Evolutionary conservation across 2,329 filamentous ascomycete genomes (phyloP).

Genomic region (Didymella segeticola): DNA sequence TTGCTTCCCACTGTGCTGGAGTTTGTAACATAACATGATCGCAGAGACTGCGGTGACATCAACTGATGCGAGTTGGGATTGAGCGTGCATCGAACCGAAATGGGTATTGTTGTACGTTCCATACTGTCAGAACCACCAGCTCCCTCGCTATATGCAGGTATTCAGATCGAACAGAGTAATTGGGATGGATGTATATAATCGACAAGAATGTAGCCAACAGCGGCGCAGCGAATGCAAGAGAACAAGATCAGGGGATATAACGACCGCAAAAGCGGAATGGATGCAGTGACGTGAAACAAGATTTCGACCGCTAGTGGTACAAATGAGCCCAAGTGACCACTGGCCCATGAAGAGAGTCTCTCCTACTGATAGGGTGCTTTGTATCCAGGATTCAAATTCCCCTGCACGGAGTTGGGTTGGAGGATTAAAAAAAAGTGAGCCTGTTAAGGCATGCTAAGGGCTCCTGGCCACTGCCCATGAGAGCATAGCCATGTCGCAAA

Average conservation of each 20-base stretch:
- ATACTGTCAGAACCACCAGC: conserved; percentile 15
- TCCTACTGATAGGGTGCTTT: neutral
- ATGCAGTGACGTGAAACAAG: conserved; percentile 18
- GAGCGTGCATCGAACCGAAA: conserved; percentile 12
- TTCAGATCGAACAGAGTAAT: conserved; percentile 6
- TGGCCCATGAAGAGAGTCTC: neutral
- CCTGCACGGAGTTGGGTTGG: neutral
- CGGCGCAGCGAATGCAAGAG: conserved; percentile 20
- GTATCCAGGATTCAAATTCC: neutral
- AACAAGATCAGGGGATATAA: conserved; percentile 20
- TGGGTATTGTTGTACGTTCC: conserved; percentile 17
- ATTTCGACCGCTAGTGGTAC: conserved; percentile 15
- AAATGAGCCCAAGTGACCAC: neutral
- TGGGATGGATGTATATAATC: conserved; percentile 7
- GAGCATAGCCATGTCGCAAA: conserved; percentile 58
- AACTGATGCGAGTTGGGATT: neutral
- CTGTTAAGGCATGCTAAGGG: neutral
- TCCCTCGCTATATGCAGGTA: conserved; percentile 20
- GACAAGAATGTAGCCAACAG: conserved; percentile 8
- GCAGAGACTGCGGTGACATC: neutral
- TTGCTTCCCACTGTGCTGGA: conserved; percentile 6
- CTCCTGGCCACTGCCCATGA: conserved; percentile 49
- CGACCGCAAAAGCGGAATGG: conserved; percentile 16
- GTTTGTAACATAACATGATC: neutral
- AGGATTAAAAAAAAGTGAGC: neutral